These are phyloP conservation scores for Nigrospora sphaerica DNA, from an alignment of 2,329 filamentous ascomycete genomes.

Conservation along the genomic window DNA sequence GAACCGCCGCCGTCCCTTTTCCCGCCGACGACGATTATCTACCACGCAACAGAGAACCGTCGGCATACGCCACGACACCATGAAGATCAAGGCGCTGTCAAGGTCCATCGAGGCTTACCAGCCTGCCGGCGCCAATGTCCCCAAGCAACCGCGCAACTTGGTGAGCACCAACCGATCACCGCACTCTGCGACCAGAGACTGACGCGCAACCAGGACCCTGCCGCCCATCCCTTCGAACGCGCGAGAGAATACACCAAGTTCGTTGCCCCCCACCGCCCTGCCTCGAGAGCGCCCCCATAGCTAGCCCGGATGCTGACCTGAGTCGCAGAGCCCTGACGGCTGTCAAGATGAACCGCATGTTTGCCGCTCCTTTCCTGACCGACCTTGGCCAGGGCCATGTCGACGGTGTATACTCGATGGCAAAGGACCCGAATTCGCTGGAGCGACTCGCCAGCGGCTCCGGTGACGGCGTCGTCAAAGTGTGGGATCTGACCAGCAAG, in stretches of 20 bases:
- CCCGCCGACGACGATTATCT: too few species aligned
- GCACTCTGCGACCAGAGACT: too few species aligned
- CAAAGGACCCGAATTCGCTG: constrained; percentile 70
- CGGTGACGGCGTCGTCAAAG: constrained; percentile 70
- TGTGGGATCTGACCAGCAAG: constrained; percentile 72
- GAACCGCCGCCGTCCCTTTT: too few species aligned
- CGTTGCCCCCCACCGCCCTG: too few species aligned
- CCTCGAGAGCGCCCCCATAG: constrained; percentile 49
- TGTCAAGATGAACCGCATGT: constrained; percentile 90
- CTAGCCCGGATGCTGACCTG: not conserved
- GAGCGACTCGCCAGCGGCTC: constrained; percentile 75
- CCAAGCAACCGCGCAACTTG: constrained; percentile 56
- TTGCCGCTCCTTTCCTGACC: constrained; percentile 59
- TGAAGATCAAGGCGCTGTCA: constrained; percentile 60
- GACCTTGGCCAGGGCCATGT: constrained; percentile 62
- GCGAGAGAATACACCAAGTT: constrained; percentile 66
- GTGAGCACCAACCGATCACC: too few species aligned
- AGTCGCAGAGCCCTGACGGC: not conserved
- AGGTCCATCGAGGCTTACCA: constrained; percentile 59
- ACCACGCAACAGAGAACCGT: too few species aligned
- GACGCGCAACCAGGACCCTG: constrained; percentile 48
- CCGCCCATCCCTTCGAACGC: constrained; percentile 83
- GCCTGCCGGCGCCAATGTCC: constrained; percentile 57
- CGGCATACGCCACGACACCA: not conserved
- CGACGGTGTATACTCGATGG: constrained; percentile 78